phyloP scores from a whole-genome alignment of 768 basidiomycete species.

The Mycena vitilis region DNA sequence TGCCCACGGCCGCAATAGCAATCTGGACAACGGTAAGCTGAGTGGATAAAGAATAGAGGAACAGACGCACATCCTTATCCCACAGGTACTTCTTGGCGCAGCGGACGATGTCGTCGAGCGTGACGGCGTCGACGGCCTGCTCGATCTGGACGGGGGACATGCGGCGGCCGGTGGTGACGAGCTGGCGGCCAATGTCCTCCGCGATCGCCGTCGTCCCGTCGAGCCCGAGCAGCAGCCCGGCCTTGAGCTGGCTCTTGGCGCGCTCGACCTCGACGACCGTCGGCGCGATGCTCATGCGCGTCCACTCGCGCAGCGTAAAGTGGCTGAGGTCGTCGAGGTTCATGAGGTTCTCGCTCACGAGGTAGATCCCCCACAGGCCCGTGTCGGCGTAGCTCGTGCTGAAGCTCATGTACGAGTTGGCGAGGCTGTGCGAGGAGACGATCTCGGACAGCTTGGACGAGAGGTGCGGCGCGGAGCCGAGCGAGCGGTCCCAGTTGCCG shows the following conservation, averaged over 20 bases:
- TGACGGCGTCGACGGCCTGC: constrained; percentile 90
- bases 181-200: constrained; percentile 98
- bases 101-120: constrained; percentile 88
- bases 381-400: constrained; percentile 99
- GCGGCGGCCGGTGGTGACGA: constrained; percentile 92
- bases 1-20: constrained; percentile 90
- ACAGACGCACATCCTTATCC: constrained; percentile 87
- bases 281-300: constrained; percentile 91
- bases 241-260: constrained; percentile 98
- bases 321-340: constrained; percentile 95
- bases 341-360: constrained; percentile 93
- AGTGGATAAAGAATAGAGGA: background rate
- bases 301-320: constrained; percentile 96
- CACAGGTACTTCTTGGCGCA: constrained; percentile 97
- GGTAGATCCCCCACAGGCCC: constrained; percentile 98
- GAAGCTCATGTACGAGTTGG: constrained; percentile 99
- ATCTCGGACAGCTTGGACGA: constrained; percentile 93
- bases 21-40: constrained; percentile 57
- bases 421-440: constrained; percentile 92
- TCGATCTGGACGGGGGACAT: constrained; percentile 95
- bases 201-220: constrained; percentile 98
- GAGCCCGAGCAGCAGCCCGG: constrained; percentile 86
- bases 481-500: constrained; percentile 99
- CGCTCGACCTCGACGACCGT: constrained; percentile 92
- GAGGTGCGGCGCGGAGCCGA: constrained; percentile 90